Percentiles rank a stretch among this genome's conserved stretches.
Evolutionary conservation across 805 yeast genomes (phyloP).

Genomic region (Ogataea populi-albae): DNA sequence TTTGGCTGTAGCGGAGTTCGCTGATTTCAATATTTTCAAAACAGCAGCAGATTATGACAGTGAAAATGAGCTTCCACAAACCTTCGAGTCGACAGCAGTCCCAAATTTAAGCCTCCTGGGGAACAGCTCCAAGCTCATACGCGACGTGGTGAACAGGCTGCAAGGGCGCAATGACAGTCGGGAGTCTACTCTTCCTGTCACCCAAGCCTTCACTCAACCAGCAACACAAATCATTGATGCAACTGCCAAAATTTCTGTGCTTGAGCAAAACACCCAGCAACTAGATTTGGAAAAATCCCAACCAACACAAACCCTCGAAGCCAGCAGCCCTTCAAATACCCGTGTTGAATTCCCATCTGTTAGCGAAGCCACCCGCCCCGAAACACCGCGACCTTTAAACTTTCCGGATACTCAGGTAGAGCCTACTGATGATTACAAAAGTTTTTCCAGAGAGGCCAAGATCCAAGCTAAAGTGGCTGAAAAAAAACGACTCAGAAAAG

Average conservation of each 20-base stretch:
- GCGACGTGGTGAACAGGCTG: conserved; percentile 16
- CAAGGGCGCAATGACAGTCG: conserved; percentile 10
- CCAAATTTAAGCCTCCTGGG: conserved; percentile 16
- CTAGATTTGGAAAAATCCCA: too few relatives aligned
- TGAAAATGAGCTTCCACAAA: conserved; percentile 1
- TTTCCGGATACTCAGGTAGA: too few relatives aligned
- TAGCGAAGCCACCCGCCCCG: too few relatives aligned
- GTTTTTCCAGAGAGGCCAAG: conserved; percentile 26
- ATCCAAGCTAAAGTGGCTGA: conserved; percentile 28
- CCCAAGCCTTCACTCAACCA: too few relatives aligned
- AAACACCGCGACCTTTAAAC: too few relatives aligned
- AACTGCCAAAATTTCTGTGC: too few relatives aligned
- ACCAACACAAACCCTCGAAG: too few relatives aligned
- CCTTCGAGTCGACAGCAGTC: not conserved
- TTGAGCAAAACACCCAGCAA: too few relatives aligned
- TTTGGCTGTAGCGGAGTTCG: conserved; percentile 6
- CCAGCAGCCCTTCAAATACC: too few relatives aligned
- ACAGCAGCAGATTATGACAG: not conserved
- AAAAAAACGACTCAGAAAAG: conserved; percentile 17
- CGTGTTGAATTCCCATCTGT: too few relatives aligned
- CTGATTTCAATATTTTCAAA: conserved; percentile 6
- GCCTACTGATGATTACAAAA: conserved; percentile 21
- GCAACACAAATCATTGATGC: too few relatives aligned
- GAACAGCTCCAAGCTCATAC: conserved; percentile 13
- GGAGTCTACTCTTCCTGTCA: too few relatives aligned